phyloP scores from a whole-genome alignment of 208 protist genomes.

The Acanthamoeba castellanii region DNA sequence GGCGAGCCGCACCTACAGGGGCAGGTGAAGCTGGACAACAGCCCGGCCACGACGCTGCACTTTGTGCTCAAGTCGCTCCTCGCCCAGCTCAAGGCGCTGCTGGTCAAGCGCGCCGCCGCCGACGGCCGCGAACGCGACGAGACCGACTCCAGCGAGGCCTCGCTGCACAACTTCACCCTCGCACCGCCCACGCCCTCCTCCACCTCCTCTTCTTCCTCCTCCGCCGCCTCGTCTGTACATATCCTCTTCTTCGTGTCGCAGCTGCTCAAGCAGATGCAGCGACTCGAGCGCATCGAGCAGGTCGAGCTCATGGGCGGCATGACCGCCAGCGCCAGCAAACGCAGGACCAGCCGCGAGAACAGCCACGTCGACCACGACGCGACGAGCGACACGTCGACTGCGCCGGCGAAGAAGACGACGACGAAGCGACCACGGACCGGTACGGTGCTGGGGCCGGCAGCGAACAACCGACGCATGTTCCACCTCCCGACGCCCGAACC shows the following conservation, averaged over 20 bases:
- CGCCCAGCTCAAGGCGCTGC: slow-evolving; percentile 3
- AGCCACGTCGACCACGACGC: not conserved
- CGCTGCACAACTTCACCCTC: not conserved
- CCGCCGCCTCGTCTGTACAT: slow-evolving; percentile 42
- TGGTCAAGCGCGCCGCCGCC: not conserved
- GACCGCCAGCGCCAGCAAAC: not conserved
- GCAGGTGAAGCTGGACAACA: not conserved
- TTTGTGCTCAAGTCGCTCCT: slow-evolving; percentile 15
- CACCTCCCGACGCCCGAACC: not conserved
- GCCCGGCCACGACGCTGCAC: not conserved
- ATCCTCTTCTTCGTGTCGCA: slow-evolving; percentile 27
- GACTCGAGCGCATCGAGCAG: slow-evolving; percentile 26
- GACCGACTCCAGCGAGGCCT: not conserved
- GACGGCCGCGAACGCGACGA: not conserved
- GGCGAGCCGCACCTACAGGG: not conserved
- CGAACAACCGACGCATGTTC: slow-evolving; percentile 21
- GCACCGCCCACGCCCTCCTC: not conserved
- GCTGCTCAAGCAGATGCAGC: slow-evolving; percentile 23
- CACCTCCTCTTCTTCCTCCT: not conserved
- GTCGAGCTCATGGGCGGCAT: not conserved
- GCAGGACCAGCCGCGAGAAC: not conserved
- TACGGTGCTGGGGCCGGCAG: not conserved
- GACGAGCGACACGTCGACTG: not conserved
- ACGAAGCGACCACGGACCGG: not conserved
- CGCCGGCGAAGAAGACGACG: not conserved